Evolutionary conservation across 2,329 filamentous ascomycete species (phyloP), one percentile per base, ranked within the genome.

Genomic region (Epichloe gansuensis): DNA sequence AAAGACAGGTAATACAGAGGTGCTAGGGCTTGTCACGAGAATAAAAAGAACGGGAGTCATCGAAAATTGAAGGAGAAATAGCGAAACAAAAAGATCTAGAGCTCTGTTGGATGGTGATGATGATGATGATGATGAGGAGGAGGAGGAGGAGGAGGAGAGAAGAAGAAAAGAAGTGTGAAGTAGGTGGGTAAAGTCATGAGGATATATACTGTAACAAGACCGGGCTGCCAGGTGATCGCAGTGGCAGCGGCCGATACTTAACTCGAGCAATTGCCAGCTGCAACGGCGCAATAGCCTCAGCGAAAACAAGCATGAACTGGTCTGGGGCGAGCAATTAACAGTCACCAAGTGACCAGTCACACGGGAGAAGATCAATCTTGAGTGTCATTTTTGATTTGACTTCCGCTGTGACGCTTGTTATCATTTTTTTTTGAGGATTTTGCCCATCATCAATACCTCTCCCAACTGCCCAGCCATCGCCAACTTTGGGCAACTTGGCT

Each of bases 401-500:
- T 17, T 21, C n/a, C 9, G 28, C 34, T 11, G 28, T 46, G 11
- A 5, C 3, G 23, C 6, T 34, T 15, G 17, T 15, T 9, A 46
- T 15, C 7, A 15, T 46, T 34, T 46, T 13, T 9, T n/a, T 15
- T 5, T 2, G 13, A 23, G 17, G 37, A 13, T 39, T 39, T 39
- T n/a, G 12, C 25, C 23, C 23, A 5, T 50, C 48, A 50, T 41
- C 62, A 60, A 55, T 66, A 65, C 53, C 63, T 62, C 51, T 74
- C 72, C 83, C 84, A 88, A 63, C 83, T 86, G 4, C 85, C 85
- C 61, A 86, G 65, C 81, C 83, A 87, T 62, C 83, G 76, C 73
- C 77, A 85, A 46, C 69, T 74, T 65, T 79, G 71, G n/a, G 81
- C 81, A 56, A 81, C 77, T 34, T 64, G 65, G 1, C 69, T 70